These are phyloP conservation scores for Pyrenophora seminiperda DNA, from an alignment of 2,329 filamentous ascomycete genomes.

Conservation along the genomic window DNA sequence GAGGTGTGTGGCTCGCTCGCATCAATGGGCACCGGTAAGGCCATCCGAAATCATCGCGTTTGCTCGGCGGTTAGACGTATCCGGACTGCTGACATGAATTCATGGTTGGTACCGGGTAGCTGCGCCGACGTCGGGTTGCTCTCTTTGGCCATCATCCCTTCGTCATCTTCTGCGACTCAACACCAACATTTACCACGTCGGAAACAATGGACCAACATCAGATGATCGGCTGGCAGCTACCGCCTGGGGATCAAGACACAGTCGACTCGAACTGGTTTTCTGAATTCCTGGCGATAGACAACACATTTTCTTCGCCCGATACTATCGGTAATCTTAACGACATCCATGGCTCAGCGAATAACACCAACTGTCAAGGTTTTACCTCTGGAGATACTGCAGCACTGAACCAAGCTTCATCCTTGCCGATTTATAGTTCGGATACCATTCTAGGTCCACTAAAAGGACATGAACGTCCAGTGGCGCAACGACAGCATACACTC, in stretches of 20 bases:
- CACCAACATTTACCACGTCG: not conserved
- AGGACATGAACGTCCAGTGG: not conserved
- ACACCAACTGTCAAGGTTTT: not conserved
- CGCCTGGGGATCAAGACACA: slow-evolving; percentile 6
- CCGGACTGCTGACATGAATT: not conserved
- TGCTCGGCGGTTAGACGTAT: not conserved
- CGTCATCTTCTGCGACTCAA: not conserved
- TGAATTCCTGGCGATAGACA: slow-evolving; percentile 6
- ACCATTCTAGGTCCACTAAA: not conserved
- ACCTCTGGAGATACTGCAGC: not conserved
- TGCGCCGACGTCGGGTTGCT: slow-evolving; percentile 5
- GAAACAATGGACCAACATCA: slow-evolving; percentile 9
- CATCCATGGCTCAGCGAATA: not conserved
- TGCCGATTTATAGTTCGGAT: slow-evolving; percentile 1
- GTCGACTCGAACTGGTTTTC: slow-evolving; percentile 8
- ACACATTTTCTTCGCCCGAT: not conserved
- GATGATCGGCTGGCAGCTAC: slow-evolving; percentile 3
- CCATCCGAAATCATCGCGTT: not conserved
- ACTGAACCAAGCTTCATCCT: not conserved
- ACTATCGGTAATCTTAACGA: not conserved
- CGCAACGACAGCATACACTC: slow-evolving; percentile 17
- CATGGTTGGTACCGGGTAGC: not conserved
- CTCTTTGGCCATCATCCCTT: not conserved
- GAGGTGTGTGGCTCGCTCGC: not conserved
- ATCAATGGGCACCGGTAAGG: not conserved